Conservation (phyloP, 106 monocot species). For the Apostasia shenzhenica region DNA sequence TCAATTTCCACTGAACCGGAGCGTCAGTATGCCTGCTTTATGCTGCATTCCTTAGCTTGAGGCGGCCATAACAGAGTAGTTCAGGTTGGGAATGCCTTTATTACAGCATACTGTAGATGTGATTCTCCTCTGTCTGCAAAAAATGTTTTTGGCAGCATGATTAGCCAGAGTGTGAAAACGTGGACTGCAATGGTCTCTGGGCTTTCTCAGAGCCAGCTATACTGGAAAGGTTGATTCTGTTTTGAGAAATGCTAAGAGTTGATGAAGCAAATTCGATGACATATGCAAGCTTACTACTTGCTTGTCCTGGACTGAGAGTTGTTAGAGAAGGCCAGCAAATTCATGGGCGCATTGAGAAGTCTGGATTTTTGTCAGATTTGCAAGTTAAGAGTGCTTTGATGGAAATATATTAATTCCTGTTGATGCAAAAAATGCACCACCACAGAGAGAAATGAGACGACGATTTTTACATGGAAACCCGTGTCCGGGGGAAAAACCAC, state of each 20-base stretch:
- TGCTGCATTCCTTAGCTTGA: constrained; percentile 37
- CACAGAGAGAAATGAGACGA: too few species aligned
- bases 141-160: constrained; percentile 62
- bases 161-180: constrained; percentile 39
- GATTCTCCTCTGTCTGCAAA: constrained; percentile 15
- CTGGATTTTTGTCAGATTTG: constrained; percentile 31
- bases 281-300: constrained; percentile 42
- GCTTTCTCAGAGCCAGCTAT: constrained; percentile 28
- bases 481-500: too few species aligned
- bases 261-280: constrained; percentile 51
- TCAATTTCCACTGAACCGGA: constrained; percentile 31
- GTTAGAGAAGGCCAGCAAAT: constrained; percentile 38
- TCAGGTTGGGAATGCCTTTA: constrained; percentile 64
- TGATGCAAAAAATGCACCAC: too few species aligned
- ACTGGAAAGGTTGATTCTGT: constrained; percentile 35
- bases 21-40: constrained; percentile 13
- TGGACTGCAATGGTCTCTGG: constrained; percentile 91
- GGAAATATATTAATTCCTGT: constrained; percentile 71
- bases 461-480: too few species aligned
- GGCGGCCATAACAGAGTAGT: constrained; percentile 25
- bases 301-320: constrained; percentile 49
- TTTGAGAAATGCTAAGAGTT: constrained; percentile 30
- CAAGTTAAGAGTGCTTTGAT: constrained; percentile 56
- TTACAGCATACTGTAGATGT: constrained; percentile 58
- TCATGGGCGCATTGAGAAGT: constrained; percentile 42